These are phyloP conservation scores for Monosporascus sp. DNA, from an alignment of 2,329 filamentous ascomycete species.

Conservation along the genomic window DNA sequence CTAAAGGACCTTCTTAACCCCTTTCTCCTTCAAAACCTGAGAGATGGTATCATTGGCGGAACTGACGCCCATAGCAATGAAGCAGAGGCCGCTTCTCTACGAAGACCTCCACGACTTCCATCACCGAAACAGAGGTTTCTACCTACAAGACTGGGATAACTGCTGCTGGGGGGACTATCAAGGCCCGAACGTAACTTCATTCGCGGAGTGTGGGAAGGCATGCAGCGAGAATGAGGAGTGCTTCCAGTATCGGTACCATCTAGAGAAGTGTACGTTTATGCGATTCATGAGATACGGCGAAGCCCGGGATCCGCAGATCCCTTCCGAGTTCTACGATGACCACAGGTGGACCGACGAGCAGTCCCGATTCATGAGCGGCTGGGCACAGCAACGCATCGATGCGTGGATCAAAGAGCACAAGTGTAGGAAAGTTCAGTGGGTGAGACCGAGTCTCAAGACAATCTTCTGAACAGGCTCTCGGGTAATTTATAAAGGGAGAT, in stretches of 20 bases:
- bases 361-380: conserved; percentile 15
- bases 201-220: conserved; percentile 12
- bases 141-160: conserved; percentile 5
- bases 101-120: conserved; percentile 33
- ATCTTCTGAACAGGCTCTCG: background rate
- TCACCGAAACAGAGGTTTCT: conserved; percentile 12
- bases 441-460: conserved; percentile 11
- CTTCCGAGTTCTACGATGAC: background rate
- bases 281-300: conserved; percentile 10
- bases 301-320: conserved; percentile 4
- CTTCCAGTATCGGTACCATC: conserved; percentile 16
- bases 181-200: conserved; percentile 2
- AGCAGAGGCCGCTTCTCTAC: conserved; percentile 32
- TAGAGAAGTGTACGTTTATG: conserved; percentile 14
- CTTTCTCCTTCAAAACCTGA: background rate
- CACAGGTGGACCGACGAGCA: conserved; percentile 1
- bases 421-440: conserved; percentile 15
- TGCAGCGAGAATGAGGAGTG: conserved; percentile 13
- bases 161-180: conserved; percentile 1
- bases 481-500: background rate
- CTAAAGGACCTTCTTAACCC: background rate
- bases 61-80: conserved; percentile 8
- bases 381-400: conserved; percentile 13
- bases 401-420: conserved; percentile 9
- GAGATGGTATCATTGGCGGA: conserved; percentile 19